Base-by-base conservation (phyloP, 305 asterid species). In the Withania somnifera region DNA sequence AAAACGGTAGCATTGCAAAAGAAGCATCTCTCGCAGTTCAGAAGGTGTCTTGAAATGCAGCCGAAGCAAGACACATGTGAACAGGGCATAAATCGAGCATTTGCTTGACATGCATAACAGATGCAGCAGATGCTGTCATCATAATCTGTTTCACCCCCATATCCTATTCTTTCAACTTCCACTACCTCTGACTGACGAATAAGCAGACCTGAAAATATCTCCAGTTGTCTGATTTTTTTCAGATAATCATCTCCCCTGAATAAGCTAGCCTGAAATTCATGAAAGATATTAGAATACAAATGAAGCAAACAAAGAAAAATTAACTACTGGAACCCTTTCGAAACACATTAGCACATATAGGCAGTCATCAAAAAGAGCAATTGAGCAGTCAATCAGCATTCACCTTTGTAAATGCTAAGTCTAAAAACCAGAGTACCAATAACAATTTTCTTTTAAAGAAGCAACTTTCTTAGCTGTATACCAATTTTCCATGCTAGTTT, bases 21-120 rank as follows among this genome's bases (percentile, higher is more conserved):
- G 93, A 95, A 95, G 90, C 98, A 95, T 89, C 99, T 90, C 75
- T 90, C 91, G 89, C 99, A 88, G 82, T 95, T 95, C 58, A 95
- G 90, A 42, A 94, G 95, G 86, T 95, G 99, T 86, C 99, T 88
- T n/a, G 97, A 87, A 83, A 94, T 92, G 93, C 99, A 95, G 82
- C 95, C 91, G 26, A 89, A 89, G 92, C 99, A 95, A 19, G 99
- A 94, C 9, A 87, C 80, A 38, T 95, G 99, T 2, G 90, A 88
- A 67, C 99, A 95, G 0, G 99, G 99, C 45, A 86, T 54, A 78
- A 95, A 93, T 42, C 86, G 89, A 38, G 98, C 85, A 66, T 91
- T 90, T 47, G 93, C 91, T 82, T 58, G 79, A 69, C 90, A 88
- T 15, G 93, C 82, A 85, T 92, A 95, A 87, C 99, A 95, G 85